Percentiles rank a stretch among this genome's conserved stretches.
These are phyloP conservation scores for Aschersonia sp. DNA, from an alignment of 2,329 filamentous ascomycete species.

Conservation along the genomic window DNA sequence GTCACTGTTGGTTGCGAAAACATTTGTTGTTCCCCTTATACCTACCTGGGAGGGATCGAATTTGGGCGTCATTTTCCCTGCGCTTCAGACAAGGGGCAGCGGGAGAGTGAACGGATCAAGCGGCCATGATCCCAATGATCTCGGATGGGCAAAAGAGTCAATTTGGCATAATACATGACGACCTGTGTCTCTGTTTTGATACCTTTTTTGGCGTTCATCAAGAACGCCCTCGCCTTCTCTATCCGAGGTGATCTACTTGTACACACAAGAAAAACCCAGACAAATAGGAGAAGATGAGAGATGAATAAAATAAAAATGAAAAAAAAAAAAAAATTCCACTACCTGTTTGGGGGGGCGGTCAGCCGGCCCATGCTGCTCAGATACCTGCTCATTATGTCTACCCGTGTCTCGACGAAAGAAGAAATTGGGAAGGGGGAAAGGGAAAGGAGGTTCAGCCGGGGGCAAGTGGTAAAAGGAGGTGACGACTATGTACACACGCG, in stretches of 20 bases:
- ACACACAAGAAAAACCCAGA: background rate
- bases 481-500: background rate
- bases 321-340: background rate
- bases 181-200: background rate
- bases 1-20: too few species aligned
- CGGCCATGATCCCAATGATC: too few species aligned
- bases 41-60: too few species aligned
- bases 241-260: background rate
- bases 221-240: background rate
- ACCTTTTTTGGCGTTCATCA: background rate
- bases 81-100: too few species aligned
- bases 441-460: background rate
- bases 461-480: background rate
- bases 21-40: too few species aligned
- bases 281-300: too few species aligned
- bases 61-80: too few species aligned
- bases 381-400: background rate
- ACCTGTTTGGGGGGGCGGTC: too few species aligned
- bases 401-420: background rate
- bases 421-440: background rate
- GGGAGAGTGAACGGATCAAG: too few species aligned
- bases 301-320: background rate
- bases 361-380: background rate
- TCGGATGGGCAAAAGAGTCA: too few species aligned
- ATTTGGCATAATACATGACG: background rate